Evolutionary conservation across 441 rosid species (phyloP).

Genomic region (Erysimum pusillum): DNA sequence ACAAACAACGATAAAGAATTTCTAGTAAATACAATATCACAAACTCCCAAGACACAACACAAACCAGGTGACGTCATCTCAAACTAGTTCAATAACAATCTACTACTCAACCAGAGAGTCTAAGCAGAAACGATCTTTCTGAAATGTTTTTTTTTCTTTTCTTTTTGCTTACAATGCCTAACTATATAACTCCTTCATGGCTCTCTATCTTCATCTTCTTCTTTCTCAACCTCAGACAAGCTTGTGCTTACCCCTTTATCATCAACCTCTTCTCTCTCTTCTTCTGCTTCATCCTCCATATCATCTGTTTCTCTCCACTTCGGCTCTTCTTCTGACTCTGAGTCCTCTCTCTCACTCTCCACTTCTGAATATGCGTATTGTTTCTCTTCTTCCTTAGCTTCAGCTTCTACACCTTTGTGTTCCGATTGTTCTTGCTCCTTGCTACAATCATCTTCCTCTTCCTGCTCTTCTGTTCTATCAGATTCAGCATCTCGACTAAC

Average conservation of each 20-base stretch:
- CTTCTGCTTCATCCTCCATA: conserved; percentile 35
- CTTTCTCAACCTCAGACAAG: conserved; percentile 20
- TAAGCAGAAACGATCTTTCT: conserved; percentile 17
- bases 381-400: conserved; percentile 29
- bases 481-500: conserved; percentile 27
- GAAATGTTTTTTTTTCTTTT: neutral
- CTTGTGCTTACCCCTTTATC: neutral
- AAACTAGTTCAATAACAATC: conserved; percentile 23
- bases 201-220: conserved; percentile 29
- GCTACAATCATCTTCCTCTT: conserved; percentile 15
- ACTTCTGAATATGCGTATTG: conserved; percentile 29
- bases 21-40: neutral
- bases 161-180: conserved; percentile 11
- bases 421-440: conserved; percentile 35
- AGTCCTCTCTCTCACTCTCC: conserved; percentile 39
- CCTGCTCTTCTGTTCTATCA: conserved; percentile 31
- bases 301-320: conserved; percentile 48
- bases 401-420: conserved; percentile 30
- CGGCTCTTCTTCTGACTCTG: conserved; percentile 45
- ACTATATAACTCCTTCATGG: conserved; percentile 31
- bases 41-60: conserved; percentile 16
- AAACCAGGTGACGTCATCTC: conserved; percentile 4
- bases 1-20: neutral
- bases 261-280: conserved; percentile 28
- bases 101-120: conserved; percentile 2